These are phyloP conservation scores for Oidiodendron maius DNA, from an alignment of 495 filamentous ascomycete genomes.

Conservation along the genomic window DNA sequence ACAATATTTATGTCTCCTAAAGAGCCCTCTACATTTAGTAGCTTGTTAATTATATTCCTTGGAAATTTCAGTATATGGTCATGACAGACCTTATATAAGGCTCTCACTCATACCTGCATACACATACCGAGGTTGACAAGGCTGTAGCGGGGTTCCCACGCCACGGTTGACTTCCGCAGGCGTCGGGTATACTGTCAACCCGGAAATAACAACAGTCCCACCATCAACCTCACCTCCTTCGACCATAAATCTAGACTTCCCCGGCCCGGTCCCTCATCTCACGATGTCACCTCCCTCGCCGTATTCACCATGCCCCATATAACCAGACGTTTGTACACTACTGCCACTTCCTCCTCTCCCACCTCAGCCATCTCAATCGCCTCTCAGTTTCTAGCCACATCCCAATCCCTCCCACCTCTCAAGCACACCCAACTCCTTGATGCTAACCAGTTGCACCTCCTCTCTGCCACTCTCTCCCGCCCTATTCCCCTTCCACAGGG, in stretches of 20 bases:
- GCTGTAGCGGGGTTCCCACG: too few relatives aligned
- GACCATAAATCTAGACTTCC: not conserved
- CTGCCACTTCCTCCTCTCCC: not conserved
- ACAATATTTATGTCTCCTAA: too few relatives aligned
- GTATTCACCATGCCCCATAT: constrained; percentile 11
- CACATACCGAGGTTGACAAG: too few relatives aligned
- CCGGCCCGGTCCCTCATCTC: not conserved
- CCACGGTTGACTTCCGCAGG: not conserved
- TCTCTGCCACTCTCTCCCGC: constrained; percentile 47
- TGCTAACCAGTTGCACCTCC: constrained; percentile 51
- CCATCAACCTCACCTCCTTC: too few relatives aligned
- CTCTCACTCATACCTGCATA: too few relatives aligned
- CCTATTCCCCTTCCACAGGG: constrained; percentile 20
- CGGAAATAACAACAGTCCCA: too few relatives aligned
- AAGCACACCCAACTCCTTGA: constrained; percentile 45
- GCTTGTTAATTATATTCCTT: too few relatives aligned
- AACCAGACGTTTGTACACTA: constrained; percentile 14
- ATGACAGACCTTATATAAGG: too few relatives aligned
- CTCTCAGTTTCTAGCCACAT: constrained; percentile 35
- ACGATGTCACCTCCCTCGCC: constrained; percentile 3
- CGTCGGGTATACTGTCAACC: not conserved
- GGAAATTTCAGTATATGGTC: too few relatives aligned
- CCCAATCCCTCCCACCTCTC: constrained; percentile 36
- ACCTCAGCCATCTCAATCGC: constrained; percentile 25
- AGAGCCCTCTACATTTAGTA: too few relatives aligned